Base-by-base conservation (phyloP, 129 eudicot species). In the Flaveria ramosissima region DNA sequence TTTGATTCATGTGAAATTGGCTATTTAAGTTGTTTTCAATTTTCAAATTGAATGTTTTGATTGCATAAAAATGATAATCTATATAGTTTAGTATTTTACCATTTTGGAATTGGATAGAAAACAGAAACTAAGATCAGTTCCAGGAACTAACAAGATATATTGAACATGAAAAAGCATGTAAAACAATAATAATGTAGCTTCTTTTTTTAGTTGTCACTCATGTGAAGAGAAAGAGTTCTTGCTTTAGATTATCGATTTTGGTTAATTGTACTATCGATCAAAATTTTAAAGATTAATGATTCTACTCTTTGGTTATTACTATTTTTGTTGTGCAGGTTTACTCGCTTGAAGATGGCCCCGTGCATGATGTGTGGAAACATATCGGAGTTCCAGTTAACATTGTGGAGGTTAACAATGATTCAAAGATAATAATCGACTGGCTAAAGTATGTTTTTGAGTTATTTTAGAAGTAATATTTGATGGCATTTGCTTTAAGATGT, bases 331-430 rank as follows among this genome's bases (percentile, higher is more conserved):
- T 82, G 70, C 89, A 95, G 99, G 94, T 95, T 74, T 81, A 86
- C 68, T 89, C 99, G 8, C 82, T 82, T 67, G 92, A 89, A 86
- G 89, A 95, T 47, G 97, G 99, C 68, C 97, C 96, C 43, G 88
- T 84, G 53, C 73, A 67, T 80, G 71, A 75, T 55, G 83, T 89
- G 32, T 95, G 99, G 99, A 86, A 75, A 73, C 82, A 81, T 63
- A 46, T 84, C 12, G 97, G 90, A 73, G 73, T 88, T 85, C 80
- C 85, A 9, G 83, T 88, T 70, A 83, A 71, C 32, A 80, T 89
- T 69, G 59, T 87, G 42, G 76, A 80, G 57, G 41, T 79, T 70
- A 75, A 67, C 42, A 80, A 69, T 42, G 78, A 83, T 74, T 64
- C 21, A 59, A 77, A 81, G 72, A 82, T 81, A 53, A 48, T 51